Evolutionary conservation across 768 basidiomycete species (phyloP).

Genomic region (Serendipita sp.): DNA sequence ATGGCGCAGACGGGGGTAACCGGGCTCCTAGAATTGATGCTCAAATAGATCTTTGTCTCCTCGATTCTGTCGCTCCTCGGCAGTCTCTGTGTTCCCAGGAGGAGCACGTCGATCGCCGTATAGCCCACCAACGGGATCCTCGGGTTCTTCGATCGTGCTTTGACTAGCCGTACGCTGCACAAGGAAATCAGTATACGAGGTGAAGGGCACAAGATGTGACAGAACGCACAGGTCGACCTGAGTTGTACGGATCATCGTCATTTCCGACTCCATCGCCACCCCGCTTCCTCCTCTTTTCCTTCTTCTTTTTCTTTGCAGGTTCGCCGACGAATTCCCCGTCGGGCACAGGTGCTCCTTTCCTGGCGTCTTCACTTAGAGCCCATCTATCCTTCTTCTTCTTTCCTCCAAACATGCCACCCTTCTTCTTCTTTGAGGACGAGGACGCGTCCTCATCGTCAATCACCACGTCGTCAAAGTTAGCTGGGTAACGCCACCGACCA

Average conservation of each 20-base stretch:
- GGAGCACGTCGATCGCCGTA: conserved; percentile 29
- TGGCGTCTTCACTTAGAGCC: conserved; percentile 77
- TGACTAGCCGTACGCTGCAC: conserved; percentile 24
- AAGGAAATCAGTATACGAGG: no score
- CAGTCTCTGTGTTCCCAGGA: conserved; percentile 12
- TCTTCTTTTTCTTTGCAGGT: conserved; percentile 25
- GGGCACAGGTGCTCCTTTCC: conserved; percentile 21
- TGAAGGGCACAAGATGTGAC: background rate
- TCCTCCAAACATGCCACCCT: background rate
- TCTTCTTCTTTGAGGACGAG: conserved; percentile 40
- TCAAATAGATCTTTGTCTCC: conserved; percentile 28
- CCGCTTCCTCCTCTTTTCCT: conserved; percentile 43
- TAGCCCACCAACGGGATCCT: conserved; percentile 54
- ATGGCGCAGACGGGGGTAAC: no score
- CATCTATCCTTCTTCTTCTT: conserved; percentile 73
- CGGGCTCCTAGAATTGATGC: conserved; percentile 41
- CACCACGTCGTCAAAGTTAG: conserved; percentile 54
- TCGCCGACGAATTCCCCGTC: conserved; percentile 21
- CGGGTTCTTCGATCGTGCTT: conserved; percentile 26
- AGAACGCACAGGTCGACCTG: background rate
- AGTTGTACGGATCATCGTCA: conserved; percentile 3
- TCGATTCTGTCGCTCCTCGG: conserved; percentile 13
- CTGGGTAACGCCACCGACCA: conserved; percentile 71
- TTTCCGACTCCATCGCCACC: conserved; percentile 12
- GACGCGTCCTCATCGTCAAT: conserved; percentile 25